A percentile compares a stretch with the other conserved stretches of the same genome.
These are phyloP conservation scores for Wickerhamomyces sp. DNA, from an alignment of 1,139 yeast genomes.

Conservation along the genomic window DNA sequence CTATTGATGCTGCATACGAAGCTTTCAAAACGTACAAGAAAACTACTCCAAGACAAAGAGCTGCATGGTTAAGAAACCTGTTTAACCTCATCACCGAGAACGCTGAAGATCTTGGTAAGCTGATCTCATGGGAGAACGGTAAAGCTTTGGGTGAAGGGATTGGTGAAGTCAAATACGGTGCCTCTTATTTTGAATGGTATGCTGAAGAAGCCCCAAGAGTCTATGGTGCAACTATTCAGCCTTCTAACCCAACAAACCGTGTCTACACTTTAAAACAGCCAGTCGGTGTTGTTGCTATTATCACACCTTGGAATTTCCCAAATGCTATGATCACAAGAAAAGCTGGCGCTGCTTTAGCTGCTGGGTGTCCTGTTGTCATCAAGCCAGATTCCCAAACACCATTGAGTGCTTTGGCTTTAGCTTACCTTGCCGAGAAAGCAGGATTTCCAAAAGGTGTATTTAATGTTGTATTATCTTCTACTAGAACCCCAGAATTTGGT, in stretches of 20 bases:
- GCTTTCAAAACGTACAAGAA: constrained; percentile 58
- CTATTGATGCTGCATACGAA: constrained; percentile 56
- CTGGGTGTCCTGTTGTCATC: constrained; percentile 86
- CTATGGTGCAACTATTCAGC: constrained; percentile 69
- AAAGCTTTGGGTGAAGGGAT: constrained; percentile 71
- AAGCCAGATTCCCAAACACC: constrained; percentile 95
- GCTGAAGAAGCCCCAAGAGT: constrained; percentile 80
- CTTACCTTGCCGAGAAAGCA: constrained; percentile 65
- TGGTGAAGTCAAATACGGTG: constrained; percentile 76
- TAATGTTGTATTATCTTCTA: constrained; percentile 61
- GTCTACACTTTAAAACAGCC: constrained; percentile 72
- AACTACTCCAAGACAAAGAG: constrained; percentile 61
- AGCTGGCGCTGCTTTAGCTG: constrained; percentile 87
- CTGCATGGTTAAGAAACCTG: constrained; percentile 60
- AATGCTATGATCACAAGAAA: constrained; percentile 91
- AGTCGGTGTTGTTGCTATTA: constrained; percentile 84
- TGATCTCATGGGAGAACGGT: constrained; percentile 80
- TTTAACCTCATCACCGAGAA: constrained; percentile 60
- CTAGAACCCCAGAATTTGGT: constrained; percentile 58
- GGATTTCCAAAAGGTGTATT: constrained; percentile 86
- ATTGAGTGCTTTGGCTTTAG: constrained; percentile 77
- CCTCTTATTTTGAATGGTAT: constrained; percentile 82
- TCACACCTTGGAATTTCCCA: constrained; percentile 97
- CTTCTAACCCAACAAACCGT: constrained; percentile 52
- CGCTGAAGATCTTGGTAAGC: constrained; percentile 66